These are phyloP conservation scores for Arthroderma sp. DNA, from an alignment of 2,329 filamentous ascomycete genomes.

Conservation along the genomic window DNA sequence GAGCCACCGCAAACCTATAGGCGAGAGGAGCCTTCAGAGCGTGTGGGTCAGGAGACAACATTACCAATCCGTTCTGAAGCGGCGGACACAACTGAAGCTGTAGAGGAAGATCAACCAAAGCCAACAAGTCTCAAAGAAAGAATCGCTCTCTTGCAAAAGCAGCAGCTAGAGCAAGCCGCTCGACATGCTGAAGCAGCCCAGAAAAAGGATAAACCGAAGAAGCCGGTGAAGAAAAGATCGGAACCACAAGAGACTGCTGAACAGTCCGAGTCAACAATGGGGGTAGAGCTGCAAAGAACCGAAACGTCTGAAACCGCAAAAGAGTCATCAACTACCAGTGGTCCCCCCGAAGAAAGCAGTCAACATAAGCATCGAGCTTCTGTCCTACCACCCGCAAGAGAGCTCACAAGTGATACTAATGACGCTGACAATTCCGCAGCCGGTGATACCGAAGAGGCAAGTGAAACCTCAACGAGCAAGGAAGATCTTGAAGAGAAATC, in stretches of 20 bases:
- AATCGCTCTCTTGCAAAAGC: slow-evolving; percentile 84
- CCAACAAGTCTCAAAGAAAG: slow-evolving; percentile 88
- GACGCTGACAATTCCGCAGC: slow-evolving; percentile 55
- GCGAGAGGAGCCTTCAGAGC: slow-evolving; percentile 62
- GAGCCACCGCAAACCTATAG: slow-evolving; percentile 66
- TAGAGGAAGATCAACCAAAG: slow-evolving; percentile 67
- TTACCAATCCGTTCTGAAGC: slow-evolving; percentile 20
- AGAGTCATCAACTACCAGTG: slow-evolving; percentile 27
- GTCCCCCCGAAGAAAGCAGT: slow-evolving; percentile 13
- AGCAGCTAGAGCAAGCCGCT: slow-evolving; percentile 80
- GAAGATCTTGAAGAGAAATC: slow-evolving; percentile 58
- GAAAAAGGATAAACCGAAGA: slow-evolving; percentile 82
- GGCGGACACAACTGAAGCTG: slow-evolving; percentile 35
- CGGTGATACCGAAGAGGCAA: slow-evolving; percentile 51
- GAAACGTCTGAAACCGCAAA: slow-evolving; percentile 25
- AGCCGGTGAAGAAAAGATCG: slow-evolving; percentile 53
- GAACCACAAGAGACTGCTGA: slow-evolving; percentile 32
- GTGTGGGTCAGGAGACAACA: slow-evolving; percentile 23
- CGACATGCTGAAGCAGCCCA: slow-evolving; percentile 64
- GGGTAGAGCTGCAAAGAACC: slow-evolving; percentile 20
- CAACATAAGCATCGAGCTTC: slow-evolving; percentile 25
- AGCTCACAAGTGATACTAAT: slow-evolving; percentile 50
- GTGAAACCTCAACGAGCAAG: slow-evolving; percentile 53
- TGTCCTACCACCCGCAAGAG: slow-evolving; percentile 34
- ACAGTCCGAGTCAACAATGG: slow-evolving; percentile 17